A percentile compares a stretch with the other conserved stretches of the same genome.
Conservation (phyloP, 495 filamentous ascomycete species). For the Trichoderma asperelloides region DNA sequence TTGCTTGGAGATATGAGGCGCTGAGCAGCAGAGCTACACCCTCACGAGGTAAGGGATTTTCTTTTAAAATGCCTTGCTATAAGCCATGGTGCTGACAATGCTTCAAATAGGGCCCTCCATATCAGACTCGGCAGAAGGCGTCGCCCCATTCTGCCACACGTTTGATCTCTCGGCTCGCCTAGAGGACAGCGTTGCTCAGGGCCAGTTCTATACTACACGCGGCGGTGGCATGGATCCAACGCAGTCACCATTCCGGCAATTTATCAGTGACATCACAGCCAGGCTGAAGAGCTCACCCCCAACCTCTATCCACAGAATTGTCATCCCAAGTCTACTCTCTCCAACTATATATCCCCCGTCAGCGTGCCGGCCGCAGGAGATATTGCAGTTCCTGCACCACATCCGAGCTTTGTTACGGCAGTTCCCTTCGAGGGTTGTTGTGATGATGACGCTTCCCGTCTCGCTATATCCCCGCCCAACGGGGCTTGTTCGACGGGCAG, state of each 20-base stretch:
- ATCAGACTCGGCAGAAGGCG: neutral
- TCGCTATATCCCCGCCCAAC: constrained; percentile 70
- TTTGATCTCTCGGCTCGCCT: neutral
- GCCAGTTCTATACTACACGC: constrained; percentile 4
- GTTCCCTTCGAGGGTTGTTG: constrained; percentile 56
- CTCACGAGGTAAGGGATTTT: constrained; percentile 36
- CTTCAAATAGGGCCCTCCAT: neutral
- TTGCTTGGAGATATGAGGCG: constrained; percentile 93
- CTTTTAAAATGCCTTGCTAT: no score
- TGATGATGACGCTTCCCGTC: constrained; percentile 69
- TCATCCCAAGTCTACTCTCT: constrained; percentile 75
- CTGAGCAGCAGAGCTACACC: constrained; percentile 57
- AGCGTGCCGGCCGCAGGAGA: constrained; percentile 54
- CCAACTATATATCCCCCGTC: constrained; percentile 69
- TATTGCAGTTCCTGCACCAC: constrained; percentile 78
- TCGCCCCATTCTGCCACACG: constrained; percentile 3
- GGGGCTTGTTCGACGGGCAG: constrained; percentile 80
- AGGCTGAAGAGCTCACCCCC: constrained; percentile 50
- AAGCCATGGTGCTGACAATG: no score
- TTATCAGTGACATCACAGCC: constrained; percentile 51
- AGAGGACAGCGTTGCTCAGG: neutral
- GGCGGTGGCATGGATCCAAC: neutral
- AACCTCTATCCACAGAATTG: constrained; percentile 64
- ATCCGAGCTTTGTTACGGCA: constrained; percentile 65
- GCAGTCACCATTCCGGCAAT: constrained; percentile 51